phyloP scores from a whole-genome alignment of 805 yeast genomes.

The Komagataella populi region DNA sequence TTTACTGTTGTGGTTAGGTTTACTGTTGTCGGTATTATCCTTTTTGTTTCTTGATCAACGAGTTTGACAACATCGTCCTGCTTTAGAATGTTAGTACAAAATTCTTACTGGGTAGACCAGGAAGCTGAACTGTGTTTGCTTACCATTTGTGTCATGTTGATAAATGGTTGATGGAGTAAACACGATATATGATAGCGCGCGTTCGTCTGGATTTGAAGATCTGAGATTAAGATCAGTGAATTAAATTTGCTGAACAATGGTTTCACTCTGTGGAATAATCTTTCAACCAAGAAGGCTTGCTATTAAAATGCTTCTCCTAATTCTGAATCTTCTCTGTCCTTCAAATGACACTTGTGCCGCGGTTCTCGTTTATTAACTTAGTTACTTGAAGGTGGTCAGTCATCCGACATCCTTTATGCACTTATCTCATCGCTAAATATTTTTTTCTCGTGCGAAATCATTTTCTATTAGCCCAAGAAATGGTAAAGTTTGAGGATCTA shows the following conservation, averaged over 20 bases:
- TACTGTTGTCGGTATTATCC: neutral
- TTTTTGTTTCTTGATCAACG: neutral
- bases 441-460: neutral
- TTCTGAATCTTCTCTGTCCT: too few relatives aligned
- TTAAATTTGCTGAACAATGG: neutral
- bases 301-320: too few relatives aligned
- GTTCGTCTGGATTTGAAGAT: neutral
- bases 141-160: neutral
- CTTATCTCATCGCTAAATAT: neutral
- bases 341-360: too few relatives aligned
- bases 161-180: neutral
- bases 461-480: neutral
- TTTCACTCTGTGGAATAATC: too few relatives aligned
- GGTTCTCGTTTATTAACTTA: neutral
- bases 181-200: neutral
- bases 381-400: neutral
- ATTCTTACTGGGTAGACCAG: neutral
- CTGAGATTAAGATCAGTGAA: neutral
- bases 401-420: neutral
- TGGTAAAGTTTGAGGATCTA: constrained; percentile 34
- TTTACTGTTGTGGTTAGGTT: neutral
- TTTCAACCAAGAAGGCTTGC: too few relatives aligned
- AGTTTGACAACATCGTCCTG: neutral
- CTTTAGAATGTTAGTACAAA: neutral
- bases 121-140: neutral